A percentile compares a stretch with the other conserved stretches of the same genome.
phyloP scores from a whole-genome alignment of 2,329 filamentous ascomycete species.

The Talaromyces islandicus region DNA sequence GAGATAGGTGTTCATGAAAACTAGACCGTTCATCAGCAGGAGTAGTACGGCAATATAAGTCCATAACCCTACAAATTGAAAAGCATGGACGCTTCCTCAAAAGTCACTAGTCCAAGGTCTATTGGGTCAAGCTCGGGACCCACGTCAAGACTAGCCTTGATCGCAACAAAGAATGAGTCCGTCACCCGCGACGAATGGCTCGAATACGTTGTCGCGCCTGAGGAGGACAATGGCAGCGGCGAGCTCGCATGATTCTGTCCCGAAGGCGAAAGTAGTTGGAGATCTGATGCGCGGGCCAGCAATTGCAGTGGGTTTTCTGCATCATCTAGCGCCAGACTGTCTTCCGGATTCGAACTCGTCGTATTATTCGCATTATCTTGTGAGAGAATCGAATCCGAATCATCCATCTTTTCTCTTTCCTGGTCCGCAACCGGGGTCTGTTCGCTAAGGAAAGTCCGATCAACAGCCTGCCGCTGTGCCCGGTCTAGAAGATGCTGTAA shows the following conservation, averaged over 20 bases:
- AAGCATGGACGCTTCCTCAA: conserved; percentile 58
- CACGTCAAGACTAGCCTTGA: conserved; percentile 57
- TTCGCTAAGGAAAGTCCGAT: background rate
- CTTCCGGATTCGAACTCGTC: conserved; percentile 32
- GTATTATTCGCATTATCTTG: conserved; percentile 16
- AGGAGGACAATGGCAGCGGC: conserved; percentile 31
- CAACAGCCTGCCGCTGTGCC: conserved; percentile 33
- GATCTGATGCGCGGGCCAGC: conserved; percentile 65
- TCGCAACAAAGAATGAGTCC: conserved; percentile 61
- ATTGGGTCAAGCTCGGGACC: conserved; percentile 63
- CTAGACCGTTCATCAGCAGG: conserved; percentile 31
- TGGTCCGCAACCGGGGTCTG: background rate
- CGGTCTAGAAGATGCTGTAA: conserved; percentile 48
- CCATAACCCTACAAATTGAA: conserved; percentile 54
- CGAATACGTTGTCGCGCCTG: conserved; percentile 25
- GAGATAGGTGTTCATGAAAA: conserved; percentile 64
- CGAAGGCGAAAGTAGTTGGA: conserved; percentile 47
- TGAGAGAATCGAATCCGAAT: conserved; percentile 23
- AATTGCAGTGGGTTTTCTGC: conserved; percentile 70
- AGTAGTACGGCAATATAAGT: background rate
- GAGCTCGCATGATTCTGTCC: conserved; percentile 16
- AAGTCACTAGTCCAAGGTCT: conserved; percentile 61
- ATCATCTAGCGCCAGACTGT: conserved; percentile 60
- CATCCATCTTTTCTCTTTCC: background rate
- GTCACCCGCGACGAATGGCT: conserved; percentile 26